A percentile compares a stretch with the other conserved stretches of the same genome.
phyloP scores from a whole-genome alignment of 73 alveolate species.

The Strombidium stylifer region DNA sequence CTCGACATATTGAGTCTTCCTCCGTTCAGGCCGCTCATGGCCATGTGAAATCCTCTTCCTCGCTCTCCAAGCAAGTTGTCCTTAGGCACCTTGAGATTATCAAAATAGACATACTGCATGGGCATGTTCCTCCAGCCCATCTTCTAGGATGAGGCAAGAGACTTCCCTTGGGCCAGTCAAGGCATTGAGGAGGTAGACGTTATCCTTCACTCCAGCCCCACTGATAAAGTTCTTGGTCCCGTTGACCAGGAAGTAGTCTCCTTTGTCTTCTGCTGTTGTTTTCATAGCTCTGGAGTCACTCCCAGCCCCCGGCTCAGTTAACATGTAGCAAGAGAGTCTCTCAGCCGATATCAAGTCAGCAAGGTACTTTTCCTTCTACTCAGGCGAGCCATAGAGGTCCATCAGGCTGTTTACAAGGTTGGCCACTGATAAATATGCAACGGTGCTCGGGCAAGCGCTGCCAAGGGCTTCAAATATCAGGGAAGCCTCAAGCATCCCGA shows the following conservation, averaged over 20 bases:
- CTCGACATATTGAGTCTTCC: constrained; percentile 87
- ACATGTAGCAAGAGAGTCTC: constrained; percentile 68
- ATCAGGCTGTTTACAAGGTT: constrained; percentile 79
- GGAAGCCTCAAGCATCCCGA: constrained; percentile 77
- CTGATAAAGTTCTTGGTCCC: constrained; percentile 86
- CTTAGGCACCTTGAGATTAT: constrained; percentile 80
- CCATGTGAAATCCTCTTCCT: constrained; percentile 89
- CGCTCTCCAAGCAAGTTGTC: constrained; percentile 60
- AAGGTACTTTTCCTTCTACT: constrained; percentile 53
- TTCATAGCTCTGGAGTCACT: constrained; percentile 82
- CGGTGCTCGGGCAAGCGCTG: constrained; percentile 69
- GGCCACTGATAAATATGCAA: constrained; percentile 74
- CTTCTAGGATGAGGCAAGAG: constrained; percentile 74
- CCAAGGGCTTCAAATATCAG: constrained; percentile 80
- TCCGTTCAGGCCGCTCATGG: constrained; percentile 89
- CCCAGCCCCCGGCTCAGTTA: constrained; percentile 90
- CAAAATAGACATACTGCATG: constrained; percentile 67
- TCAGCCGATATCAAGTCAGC: constrained; percentile 63
- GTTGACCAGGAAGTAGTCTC: constrained; percentile 73
- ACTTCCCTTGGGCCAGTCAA: constrained; percentile 82
- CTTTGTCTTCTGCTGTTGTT: constrained; percentile 66
- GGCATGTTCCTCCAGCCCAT: constrained; percentile 91
- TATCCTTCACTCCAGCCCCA: constrained; percentile 76
- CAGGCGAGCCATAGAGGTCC: constrained; percentile 67
- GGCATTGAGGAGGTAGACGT: constrained; percentile 69